These are phyloP conservation scores for Gossypium ekmanianum DNA, from an alignment of 345 rosid species.

Conservation along the genomic window DNA sequence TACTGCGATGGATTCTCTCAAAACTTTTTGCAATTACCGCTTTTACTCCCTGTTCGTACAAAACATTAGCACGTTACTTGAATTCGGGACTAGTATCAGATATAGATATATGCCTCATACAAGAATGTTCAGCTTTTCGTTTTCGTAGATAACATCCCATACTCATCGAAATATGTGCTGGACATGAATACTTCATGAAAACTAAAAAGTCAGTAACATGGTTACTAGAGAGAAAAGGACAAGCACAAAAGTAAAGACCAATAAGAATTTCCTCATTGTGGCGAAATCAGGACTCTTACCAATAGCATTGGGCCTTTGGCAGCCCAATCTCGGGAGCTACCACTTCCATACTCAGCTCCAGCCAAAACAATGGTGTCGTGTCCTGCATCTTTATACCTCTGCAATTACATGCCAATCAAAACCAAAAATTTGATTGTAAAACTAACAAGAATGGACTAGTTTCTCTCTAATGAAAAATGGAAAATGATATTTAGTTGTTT, in stretches of 20 bases:
- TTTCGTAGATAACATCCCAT: no score
- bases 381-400: constrained; percentile 81
- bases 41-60: constrained; percentile 69
- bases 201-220: no score
- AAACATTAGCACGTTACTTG: no score
- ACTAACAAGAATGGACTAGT: not conserved
- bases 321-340: constrained; percentile 99
- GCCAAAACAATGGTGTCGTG: constrained; percentile 81
- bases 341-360: constrained; percentile 99
- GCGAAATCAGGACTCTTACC: constrained; percentile 43
- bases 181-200: no score
- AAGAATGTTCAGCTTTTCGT: no score
- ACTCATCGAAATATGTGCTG: no score
- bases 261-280: not conserved
- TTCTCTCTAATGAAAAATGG: no score
- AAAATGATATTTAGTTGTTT: no score
- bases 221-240: no score
- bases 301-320: constrained; percentile 98
- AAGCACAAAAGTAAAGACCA: not conserved
- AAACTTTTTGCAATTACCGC: constrained; percentile 98
- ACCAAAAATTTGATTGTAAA: not conserved
- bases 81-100: no score
- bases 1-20: constrained; percentile 97
- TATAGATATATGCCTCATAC: no score
- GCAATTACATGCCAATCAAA: constrained; percentile 19